These are phyloP conservation scores for Lactarius sp. DNA, from an alignment of 768 basidiomycete genomes.

Conservation along the genomic window DNA sequence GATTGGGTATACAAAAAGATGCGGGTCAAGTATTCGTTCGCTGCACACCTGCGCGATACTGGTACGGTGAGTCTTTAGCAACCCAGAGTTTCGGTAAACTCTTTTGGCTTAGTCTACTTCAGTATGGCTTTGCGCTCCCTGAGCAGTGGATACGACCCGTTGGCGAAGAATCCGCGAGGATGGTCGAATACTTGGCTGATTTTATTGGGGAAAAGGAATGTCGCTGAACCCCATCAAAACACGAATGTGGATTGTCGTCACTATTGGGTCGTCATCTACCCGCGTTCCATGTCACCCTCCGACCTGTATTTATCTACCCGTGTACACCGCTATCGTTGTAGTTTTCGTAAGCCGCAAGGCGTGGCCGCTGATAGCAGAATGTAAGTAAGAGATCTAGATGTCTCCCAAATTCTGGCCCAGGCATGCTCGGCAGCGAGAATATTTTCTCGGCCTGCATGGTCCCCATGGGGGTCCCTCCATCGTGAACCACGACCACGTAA, in stretches of 20 bases:
- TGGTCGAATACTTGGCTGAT: constrained; percentile 60
- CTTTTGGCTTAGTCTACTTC: constrained; percentile 3
- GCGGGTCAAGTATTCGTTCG: constrained; percentile 58
- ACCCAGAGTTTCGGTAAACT: neutral
- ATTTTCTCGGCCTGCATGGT: too few species aligned
- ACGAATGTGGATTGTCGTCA: neutral
- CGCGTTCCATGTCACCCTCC: neutral
- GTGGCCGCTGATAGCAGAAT: neutral
- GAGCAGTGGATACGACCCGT: constrained; percentile 68
- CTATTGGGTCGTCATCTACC: neutral
- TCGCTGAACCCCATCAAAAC: neutral
- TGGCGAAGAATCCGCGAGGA: constrained; percentile 66
- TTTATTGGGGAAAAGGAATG: constrained; percentile 50
- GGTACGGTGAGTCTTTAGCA: constrained; percentile 49
- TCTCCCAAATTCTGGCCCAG: neutral
- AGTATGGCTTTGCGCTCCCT: constrained; percentile 79
- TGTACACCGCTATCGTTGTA: neutral
- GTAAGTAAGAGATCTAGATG: neutral
- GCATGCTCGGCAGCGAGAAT: too few species aligned
- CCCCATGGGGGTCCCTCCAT: too few species aligned
- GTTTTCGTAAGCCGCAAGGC: neutral
- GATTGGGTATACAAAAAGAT: constrained; percentile 59
- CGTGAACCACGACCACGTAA: neutral
- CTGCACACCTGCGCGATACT: constrained; percentile 61
- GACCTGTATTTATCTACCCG: neutral